phyloP scores from a whole-genome alignment of 108 stramenopile genomes.

The Epipyxis sp. region DNA sequence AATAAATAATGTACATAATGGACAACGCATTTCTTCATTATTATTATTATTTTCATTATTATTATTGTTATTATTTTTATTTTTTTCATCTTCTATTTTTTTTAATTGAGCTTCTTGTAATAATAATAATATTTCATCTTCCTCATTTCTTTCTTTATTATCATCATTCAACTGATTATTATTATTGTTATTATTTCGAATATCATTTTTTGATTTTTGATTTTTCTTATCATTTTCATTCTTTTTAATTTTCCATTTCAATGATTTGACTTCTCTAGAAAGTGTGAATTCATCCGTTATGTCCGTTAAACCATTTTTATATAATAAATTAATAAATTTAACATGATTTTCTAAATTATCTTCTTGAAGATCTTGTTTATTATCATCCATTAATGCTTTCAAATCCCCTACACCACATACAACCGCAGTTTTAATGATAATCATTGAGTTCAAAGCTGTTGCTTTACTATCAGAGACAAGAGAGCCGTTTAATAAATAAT shows the following conservation, averaged over 20 bases:
- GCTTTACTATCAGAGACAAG: background rate
- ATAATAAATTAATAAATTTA: background rate
- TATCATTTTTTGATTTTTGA: background rate
- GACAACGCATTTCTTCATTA: too few relatives aligned
- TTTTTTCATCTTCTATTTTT: background rate
- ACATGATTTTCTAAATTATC: background rate
- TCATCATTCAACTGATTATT: background rate
- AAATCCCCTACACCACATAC: background rate
- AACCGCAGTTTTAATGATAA: background rate
- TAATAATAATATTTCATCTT: background rate
- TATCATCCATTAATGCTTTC: background rate
- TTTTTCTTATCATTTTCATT: background rate
- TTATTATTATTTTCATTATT: too few relatives aligned
- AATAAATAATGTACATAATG: conserved; percentile 2
- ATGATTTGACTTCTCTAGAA: background rate
- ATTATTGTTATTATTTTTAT: too few relatives aligned
- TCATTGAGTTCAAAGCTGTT: background rate
- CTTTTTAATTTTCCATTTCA: background rate
- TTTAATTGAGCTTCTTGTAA: background rate
- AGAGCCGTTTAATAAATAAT: background rate
- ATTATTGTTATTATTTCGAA: background rate
- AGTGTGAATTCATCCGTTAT: background rate
- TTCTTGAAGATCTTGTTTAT: background rate
- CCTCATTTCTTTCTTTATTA: background rate
- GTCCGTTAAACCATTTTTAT: conserved; percentile 9